These are phyloP conservation scores for Microthlaspi erraticum DNA, from an alignment of 345 rosid species.

Conservation along the genomic window DNA sequence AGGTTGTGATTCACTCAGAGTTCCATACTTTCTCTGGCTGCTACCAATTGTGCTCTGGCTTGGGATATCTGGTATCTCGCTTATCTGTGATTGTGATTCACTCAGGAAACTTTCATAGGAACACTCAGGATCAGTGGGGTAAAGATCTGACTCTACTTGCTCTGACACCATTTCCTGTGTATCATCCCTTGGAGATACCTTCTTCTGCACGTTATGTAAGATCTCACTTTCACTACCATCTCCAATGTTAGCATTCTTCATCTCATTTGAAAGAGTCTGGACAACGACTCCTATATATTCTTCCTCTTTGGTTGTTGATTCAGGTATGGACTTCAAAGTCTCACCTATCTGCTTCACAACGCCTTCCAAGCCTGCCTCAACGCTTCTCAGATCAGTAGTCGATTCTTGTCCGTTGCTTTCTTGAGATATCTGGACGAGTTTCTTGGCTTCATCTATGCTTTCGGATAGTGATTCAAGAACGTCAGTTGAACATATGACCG, in stretches of 20 bases:
- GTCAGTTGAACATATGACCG: constrained; percentile 51
- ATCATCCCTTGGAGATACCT: constrained; percentile 25
- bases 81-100: constrained; percentile 42
- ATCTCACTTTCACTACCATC: constrained; percentile 41
- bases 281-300: constrained; percentile 62
- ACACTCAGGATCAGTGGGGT: constrained; percentile 52
- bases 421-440: constrained; percentile 49
- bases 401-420: constrained; percentile 36
- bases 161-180: constrained; percentile 30
- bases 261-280: constrained; percentile 68
- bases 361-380: constrained; percentile 51
- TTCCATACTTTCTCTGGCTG: constrained; percentile 47
- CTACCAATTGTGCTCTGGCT: constrained; percentile 37
- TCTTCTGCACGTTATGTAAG: constrained; percentile 29
- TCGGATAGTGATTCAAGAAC: constrained; percentile 59
- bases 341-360: constrained; percentile 60
- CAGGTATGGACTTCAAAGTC: constrained; percentile 69
- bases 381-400: constrained; percentile 51
- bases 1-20: constrained; percentile 38
- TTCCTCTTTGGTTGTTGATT: constrained; percentile 55
- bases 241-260: constrained; percentile 55
- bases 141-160: constrained; percentile 65
- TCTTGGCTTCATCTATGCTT: constrained; percentile 52
- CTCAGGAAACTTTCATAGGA: constrained; percentile 48
- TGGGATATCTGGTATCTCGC: constrained; percentile 41